Evolutionary conservation across 2,329 filamentous ascomycete species (phyloP).

Genomic region (Ophiostoma pallidulum): DNA sequence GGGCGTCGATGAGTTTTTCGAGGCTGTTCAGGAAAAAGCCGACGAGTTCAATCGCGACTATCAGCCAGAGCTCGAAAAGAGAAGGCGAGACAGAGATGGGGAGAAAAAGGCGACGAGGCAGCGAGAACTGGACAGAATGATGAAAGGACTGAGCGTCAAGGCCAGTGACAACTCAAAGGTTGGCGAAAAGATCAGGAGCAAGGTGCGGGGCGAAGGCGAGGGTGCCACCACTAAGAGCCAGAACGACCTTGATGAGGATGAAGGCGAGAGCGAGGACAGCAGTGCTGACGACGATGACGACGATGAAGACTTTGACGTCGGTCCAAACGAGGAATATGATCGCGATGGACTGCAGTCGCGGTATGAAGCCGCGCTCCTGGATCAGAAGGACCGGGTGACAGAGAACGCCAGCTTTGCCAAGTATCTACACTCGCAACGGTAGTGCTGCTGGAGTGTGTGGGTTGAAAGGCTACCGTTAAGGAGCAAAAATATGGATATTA

Average conservation of each 20-base stretch:
- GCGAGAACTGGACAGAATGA: conserved; percentile 80
- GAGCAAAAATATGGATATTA: not conserved
- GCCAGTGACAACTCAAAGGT: conserved; percentile 22
- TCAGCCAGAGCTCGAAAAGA: conserved; percentile 77
- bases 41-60: conserved; percentile 87
- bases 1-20: conserved; percentile 89
- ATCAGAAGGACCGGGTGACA: conserved; percentile 37
- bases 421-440: conserved; percentile 40
- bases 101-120: conserved; percentile 63
- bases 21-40: conserved; percentile 76
- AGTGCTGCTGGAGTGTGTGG: no score
- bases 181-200: conserved; percentile 18
- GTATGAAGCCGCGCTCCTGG: conserved; percentile 66
- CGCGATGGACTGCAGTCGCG: conserved; percentile 61
- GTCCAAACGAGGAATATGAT: conserved; percentile 49
- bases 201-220: conserved; percentile 22
- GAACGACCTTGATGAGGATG: conserved; percentile 31
- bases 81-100: conserved; percentile 64
- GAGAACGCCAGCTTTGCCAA: conserved; percentile 54
- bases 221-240: conserved; percentile 23
- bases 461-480: no score
- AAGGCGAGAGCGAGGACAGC: conserved; percentile 31
- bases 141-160: conserved; percentile 69
- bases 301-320: conserved; percentile 48
- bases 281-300: conserved; percentile 39